Conservation (phyloP, 2,329 filamentous ascomycete genomes). For the Parasarocladium wereldwijsianum region DNA sequence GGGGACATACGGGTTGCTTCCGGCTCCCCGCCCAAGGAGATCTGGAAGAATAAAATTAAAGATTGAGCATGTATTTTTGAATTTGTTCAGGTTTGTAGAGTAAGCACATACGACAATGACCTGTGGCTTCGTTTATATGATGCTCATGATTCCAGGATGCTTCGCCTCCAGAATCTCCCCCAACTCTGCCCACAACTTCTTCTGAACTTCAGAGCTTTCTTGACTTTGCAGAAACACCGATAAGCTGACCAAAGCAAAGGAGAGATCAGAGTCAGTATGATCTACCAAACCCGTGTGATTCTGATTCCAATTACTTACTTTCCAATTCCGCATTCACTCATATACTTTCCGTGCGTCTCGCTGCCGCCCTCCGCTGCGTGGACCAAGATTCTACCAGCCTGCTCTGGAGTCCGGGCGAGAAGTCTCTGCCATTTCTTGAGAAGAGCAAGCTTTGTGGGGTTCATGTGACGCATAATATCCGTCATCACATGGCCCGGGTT, state of each 20-base stretch:
- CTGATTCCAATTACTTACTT: no score
- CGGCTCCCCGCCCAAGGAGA: no score
- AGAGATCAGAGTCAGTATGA: not conserved
- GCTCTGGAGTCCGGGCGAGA: not conserved
- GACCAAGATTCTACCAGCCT: not conserved
- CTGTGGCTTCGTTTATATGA: no score
- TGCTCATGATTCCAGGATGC: not conserved
- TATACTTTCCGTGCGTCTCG: not conserved
- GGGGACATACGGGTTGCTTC: no score
- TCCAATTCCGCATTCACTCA: not conserved
- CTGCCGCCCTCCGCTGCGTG: not conserved
- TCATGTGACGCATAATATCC: no score
- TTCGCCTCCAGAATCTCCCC: not conserved
- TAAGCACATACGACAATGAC: no score
- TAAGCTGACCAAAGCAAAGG: not conserved
- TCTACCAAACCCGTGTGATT: no score
- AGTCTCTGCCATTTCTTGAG: slow-evolving; percentile 11
- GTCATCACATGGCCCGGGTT: no score
- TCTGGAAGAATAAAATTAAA: no score
- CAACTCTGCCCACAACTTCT: not conserved
- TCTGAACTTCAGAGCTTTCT: not conserved
- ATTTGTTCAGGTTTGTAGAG: no score
- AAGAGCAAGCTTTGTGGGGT: slow-evolving; percentile 4
- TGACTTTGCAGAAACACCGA: not conserved
- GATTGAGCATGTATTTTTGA: no score